These are phyloP conservation scores for Periconia macrospinosa DNA, from an alignment of 2,329 filamentous ascomycete genomes.

Conservation along the genomic window DNA sequence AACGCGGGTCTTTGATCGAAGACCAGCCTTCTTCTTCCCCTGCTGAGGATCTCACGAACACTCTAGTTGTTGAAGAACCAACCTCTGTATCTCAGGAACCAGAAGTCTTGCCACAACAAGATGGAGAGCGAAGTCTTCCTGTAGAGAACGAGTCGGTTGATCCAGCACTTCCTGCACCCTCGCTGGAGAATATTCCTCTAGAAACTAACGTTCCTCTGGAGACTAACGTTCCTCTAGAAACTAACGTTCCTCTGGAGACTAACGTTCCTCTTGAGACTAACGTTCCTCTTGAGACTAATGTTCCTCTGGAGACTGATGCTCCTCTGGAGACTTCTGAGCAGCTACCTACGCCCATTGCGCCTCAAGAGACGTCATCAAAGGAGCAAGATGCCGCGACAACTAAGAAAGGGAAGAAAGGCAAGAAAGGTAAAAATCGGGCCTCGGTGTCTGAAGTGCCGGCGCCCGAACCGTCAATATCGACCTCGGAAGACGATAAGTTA, in stretches of 20 bases:
- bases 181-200: background rate
- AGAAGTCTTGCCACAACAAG: background rate
- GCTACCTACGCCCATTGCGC: slow-evolving; percentile 1
- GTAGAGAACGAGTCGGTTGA: background rate
- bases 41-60: slow-evolving; percentile 1
- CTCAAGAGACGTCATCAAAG: slow-evolving; percentile 8
- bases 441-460: slow-evolving; percentile 11
- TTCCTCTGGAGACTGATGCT: background rate
- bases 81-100: background rate
- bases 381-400: slow-evolving; percentile 2
- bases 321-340: background rate
- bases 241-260: background rate
- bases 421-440: slow-evolving; percentile 18
- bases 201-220: background rate
- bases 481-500: background rate
- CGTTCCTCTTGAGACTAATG: too few species aligned
- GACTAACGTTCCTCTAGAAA: too few species aligned
- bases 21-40: slow-evolving; percentile 2
- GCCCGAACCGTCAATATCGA: slow-evolving; percentile 3
- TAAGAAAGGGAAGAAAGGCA: slow-evolving; percentile 20
- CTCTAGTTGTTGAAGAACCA: background rate
- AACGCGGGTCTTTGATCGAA: slow-evolving; percentile 11
- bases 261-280: background rate
- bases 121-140: background rate
- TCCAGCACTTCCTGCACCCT: background rate